Conservation (phyloP, 2,329 filamentous ascomycete species). For the Nannizziopsis barbatae region DNA sequence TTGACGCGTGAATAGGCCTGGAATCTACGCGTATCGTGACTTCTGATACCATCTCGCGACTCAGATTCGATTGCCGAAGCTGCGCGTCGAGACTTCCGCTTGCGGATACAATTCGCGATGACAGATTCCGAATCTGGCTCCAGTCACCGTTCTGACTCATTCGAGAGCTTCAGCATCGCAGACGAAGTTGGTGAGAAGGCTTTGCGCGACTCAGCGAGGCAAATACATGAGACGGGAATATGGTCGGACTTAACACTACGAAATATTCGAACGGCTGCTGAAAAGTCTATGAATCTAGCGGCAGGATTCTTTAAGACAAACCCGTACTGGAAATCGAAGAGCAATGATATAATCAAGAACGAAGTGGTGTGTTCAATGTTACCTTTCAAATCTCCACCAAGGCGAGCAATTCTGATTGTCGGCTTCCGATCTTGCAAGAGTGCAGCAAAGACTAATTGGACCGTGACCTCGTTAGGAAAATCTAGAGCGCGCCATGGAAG, state of each 20-base stretch:
- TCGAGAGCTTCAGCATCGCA: constrained; percentile 19
- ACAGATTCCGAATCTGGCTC: constrained; percentile 25
- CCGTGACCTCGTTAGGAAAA: neutral
- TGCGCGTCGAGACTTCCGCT: neutral
- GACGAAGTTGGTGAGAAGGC: constrained; percentile 28
- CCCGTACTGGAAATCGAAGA: constrained; percentile 43
- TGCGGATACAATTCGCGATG: constrained; percentile 13
- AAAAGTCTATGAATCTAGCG: constrained; percentile 42
- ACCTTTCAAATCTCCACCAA: no score
- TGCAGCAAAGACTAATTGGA: constrained; percentile 22
- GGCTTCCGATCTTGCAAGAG: constrained; percentile 20
- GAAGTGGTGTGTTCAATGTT: constrained; percentile 35
- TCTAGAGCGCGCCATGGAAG: no score
- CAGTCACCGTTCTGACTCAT: neutral
- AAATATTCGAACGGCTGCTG: constrained; percentile 43
- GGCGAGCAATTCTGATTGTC: no score
- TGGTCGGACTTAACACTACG: constrained; percentile 48
- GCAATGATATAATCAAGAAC: constrained; percentile 43
- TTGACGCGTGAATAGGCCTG: constrained; percentile 1
- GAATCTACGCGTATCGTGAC: neutral
- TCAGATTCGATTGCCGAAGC: neutral
- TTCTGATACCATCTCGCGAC: neutral
- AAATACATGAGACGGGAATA: constrained; percentile 30
- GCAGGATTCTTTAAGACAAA: constrained; percentile 47
- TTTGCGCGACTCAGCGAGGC: constrained; percentile 30